A percentile compares a stretch with the other conserved stretches of the same genome.
Evolutionary conservation across 2,329 filamentous ascomycete genomes (phyloP).

Genomic region (Colletotrichum neosansevieriae): DNA sequence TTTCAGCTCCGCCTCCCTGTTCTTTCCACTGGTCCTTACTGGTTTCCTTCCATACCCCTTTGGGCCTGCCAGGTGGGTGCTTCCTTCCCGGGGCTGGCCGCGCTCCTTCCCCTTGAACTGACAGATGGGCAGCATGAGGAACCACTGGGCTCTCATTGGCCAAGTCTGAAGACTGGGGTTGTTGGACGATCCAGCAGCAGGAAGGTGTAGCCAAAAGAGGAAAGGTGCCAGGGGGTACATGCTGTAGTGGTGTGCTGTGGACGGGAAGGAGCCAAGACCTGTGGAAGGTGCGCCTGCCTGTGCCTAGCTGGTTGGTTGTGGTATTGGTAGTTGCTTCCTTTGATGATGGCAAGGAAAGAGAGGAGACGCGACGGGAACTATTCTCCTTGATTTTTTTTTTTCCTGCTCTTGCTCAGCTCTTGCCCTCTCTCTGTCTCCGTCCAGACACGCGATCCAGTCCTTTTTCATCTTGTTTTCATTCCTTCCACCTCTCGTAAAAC

Average conservation of each 20-base stretch:
- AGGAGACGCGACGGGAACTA: not conserved
- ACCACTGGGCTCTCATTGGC: no score
- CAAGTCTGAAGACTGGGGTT: no score
- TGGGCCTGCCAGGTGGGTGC: slow-evolving; percentile 3
- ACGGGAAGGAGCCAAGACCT: not conserved
- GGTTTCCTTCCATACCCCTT: not conserved
- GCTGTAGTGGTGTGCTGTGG: not conserved
- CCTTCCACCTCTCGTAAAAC: not conserved
- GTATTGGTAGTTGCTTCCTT: slow-evolving; percentile 12
- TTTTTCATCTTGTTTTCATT: slow-evolving; percentile 5
- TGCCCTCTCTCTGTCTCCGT: not conserved
- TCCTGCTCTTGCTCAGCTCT: not conserved
- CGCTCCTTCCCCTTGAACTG: slow-evolving; percentile 14
- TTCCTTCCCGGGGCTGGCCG: slow-evolving; percentile 36
- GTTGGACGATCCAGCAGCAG: slow-evolving; percentile 1
- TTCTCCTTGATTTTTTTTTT: not conserved
- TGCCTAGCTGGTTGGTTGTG: not conserved
- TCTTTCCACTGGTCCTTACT: slow-evolving; percentile 27
- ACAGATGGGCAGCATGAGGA: slow-evolving; percentile 10
- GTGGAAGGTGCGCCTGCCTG: not conserved
- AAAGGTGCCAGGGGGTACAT: slow-evolving; percentile 32
- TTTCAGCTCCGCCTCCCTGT: slow-evolving; percentile 33
- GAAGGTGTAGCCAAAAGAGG: slow-evolving; percentile 27
- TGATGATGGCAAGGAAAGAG: not conserved
- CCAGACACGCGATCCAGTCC: not conserved